Evolutionary conservation across 805 yeast genomes (phyloP), one percentile per base, ranked within the genome.

Genomic region (Debaryomyces prosopidis): DNA sequence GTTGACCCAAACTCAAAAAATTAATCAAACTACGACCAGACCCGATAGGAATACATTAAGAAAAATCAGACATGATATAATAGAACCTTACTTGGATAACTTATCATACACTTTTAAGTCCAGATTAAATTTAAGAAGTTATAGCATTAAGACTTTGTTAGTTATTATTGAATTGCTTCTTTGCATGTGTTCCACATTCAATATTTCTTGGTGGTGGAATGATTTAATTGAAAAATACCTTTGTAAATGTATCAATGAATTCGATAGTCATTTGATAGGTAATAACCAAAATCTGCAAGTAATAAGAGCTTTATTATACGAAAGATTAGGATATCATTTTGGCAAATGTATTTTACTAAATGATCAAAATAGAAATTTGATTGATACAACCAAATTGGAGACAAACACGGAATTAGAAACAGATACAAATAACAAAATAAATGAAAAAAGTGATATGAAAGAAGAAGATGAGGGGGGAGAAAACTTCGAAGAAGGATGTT

Each of bases 51-150:
- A 63, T 59, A 72, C 68, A 50, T 63, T 54, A 54, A 69, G 67
- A 7, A 82, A 80, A 53, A 73, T 76, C 36, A 69, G 84, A 14
- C 70, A 73, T 42, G 86, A 81, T 45, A 69, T 73, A 28, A 68
- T 82, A 6, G 82, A 72, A 49, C 87, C 87, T 1, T 66, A 80
- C 59, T 63, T 87, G 47, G 96, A 89, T 51, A 79, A 88, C 30
- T 76, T 89, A 3, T 75, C 82, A 31, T 89, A 89, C 58, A 82
- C 94, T 0, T 89, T 85, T 58, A 71, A 82, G 20, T 85, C 92
- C 9, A 73, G 96, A 41, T 76, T 87, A 57, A 81, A 81, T 39
- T 69, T 85, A 50, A 84, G 82, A 50, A 77, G 86, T 0, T 87
- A 85, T 54, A 86, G 89, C 2, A 66, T 89, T 10, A 75, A 95